Conservation (phyloP, 2,329 filamentous ascomycete genomes). For the Botrytis porri region DNA sequence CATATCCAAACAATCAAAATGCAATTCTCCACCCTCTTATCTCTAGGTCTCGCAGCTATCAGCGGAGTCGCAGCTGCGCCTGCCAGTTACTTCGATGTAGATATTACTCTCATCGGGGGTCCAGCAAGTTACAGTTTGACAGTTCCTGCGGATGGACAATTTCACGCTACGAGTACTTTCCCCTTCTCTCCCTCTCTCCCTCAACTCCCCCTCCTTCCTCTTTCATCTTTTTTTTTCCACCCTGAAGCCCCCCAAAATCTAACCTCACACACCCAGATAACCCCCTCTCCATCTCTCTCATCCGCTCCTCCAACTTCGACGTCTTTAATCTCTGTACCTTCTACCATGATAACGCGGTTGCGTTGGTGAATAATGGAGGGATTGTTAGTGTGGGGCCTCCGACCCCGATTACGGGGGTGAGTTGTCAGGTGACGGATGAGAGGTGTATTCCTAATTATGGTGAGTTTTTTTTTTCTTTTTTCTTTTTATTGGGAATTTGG, state of each 20-base stretch:
- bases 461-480: not conserved
- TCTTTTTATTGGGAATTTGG: not conserved
- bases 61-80: slow-evolving; percentile 6
- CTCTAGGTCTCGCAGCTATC: slow-evolving; percentile 9
- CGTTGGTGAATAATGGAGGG: slow-evolving; percentile 7
- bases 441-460: slow-evolving; percentile 17
- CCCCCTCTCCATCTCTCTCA: slow-evolving; percentile 13
- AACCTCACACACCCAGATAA: not conserved
- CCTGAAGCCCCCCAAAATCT: too few relatives aligned
- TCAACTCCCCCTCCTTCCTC: too few relatives aligned
- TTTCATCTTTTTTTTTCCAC: not conserved
- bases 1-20: not conserved
- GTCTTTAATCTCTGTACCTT: slow-evolving; percentile 9
- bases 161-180: not conserved
- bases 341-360: not conserved
- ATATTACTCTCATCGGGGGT: slow-evolving; percentile 7
- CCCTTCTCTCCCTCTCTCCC: not conserved
- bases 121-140: slow-evolving; percentile 10
- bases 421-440: not conserved
- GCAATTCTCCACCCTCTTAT: slow-evolving; percentile 11
- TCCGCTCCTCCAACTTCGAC: slow-evolving; percentile 20
- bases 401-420: slow-evolving; percentile 7
- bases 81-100: not conserved
- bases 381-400: slow-evolving; percentile 14
- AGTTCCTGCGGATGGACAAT: not conserved